Percentiles rank a stretch among this genome's conserved stretches.
These are phyloP conservation scores for Ustilago vetiveriae DNA, from an alignment of 1,284 basidiomycete genomes.

Conservation along the genomic window DNA sequence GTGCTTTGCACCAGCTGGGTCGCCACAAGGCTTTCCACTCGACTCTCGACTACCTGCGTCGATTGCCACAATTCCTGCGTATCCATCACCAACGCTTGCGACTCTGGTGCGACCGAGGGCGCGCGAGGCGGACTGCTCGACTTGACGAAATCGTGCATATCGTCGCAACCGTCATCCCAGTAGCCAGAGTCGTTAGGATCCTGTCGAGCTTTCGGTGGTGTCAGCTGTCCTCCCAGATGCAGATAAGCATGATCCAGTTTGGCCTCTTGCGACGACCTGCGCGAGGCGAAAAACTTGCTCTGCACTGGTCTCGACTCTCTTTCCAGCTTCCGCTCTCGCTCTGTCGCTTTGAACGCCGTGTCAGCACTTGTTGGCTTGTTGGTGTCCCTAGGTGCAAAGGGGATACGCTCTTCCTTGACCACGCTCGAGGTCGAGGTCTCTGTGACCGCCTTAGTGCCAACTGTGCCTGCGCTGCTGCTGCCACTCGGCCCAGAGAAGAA, in stretches of 20 bases:
- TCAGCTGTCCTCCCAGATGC: constrained; percentile 33
- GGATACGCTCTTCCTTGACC: constrained; percentile 6
- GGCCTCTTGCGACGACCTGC: not conserved
- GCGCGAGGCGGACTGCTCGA: constrained; percentile 30
- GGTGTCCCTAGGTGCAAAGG: constrained; percentile 21
- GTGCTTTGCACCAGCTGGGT: constrained; percentile 14
- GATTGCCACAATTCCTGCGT: constrained; percentile 31
- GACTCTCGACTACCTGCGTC: not conserved
- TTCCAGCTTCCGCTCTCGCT: not conserved
- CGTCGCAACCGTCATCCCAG: constrained; percentile 44
- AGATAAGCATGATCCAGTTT: constrained; percentile 27
- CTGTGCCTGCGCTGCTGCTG: not conserved
- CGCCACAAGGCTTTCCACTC: constrained; percentile 3
- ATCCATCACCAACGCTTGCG: constrained; percentile 30
- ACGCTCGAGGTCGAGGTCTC: not conserved
- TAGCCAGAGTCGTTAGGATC: constrained; percentile 31
- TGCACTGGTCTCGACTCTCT: constrained; percentile 11
- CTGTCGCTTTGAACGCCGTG: not conserved
- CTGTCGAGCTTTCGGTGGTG: constrained; percentile 15
- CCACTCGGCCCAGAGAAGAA: constrained; percentile 16
- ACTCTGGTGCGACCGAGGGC: constrained; percentile 8
- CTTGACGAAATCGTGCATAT: constrained; percentile 36
- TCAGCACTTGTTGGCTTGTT: constrained; percentile 4
- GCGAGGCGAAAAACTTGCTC: constrained; percentile 33
- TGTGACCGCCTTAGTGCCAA: not conserved